Conservation (phyloP, 2,329 filamentous ascomycete genomes). For the Metarhizium brunneum region DNA sequence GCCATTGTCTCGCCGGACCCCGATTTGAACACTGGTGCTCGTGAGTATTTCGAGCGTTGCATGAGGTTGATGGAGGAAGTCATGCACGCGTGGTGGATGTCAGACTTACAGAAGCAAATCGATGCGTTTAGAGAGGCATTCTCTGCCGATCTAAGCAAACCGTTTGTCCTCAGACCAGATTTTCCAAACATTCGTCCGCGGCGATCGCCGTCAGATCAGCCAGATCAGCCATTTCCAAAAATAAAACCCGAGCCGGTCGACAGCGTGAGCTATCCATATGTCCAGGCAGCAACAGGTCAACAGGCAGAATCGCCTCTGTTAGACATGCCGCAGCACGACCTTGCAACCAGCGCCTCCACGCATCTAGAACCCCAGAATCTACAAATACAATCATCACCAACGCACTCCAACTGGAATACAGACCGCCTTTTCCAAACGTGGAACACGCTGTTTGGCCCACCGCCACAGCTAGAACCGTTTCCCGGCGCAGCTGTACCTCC, state of each 20-base stretch:
- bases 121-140: conserved; percentile 84
- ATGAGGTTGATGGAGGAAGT: conserved; percentile 90
- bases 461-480: conserved; percentile 64
- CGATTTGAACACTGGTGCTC: conserved; percentile 72
- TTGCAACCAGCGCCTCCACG: conserved; percentile 27
- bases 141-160: conserved; percentile 72
- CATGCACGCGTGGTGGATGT: conserved; percentile 74
- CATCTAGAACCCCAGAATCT: conserved; percentile 40
- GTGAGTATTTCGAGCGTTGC: conserved; percentile 82
- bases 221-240: conserved; percentile 48
- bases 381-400: conserved; percentile 28
- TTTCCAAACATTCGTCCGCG: conserved; percentile 81
- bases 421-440: conserved; percentile 77
- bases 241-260: neutral
- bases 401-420: conserved; percentile 65
- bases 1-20: conserved; percentile 88
- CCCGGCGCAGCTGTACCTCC: neutral
- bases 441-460: conserved; percentile 38
- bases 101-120: conserved; percentile 83
- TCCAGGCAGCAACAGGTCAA: conserved; percentile 41
- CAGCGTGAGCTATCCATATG: conserved; percentile 53
- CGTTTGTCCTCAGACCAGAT: conserved; percentile 78
- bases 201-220: conserved; percentile 39
- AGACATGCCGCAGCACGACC: conserved; percentile 30
- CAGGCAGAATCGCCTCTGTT: conserved; percentile 48